These are phyloP conservation scores for Eucalyptus curtisii DNA, from an alignment of 345 rosid species.

Conservation along the genomic window DNA sequence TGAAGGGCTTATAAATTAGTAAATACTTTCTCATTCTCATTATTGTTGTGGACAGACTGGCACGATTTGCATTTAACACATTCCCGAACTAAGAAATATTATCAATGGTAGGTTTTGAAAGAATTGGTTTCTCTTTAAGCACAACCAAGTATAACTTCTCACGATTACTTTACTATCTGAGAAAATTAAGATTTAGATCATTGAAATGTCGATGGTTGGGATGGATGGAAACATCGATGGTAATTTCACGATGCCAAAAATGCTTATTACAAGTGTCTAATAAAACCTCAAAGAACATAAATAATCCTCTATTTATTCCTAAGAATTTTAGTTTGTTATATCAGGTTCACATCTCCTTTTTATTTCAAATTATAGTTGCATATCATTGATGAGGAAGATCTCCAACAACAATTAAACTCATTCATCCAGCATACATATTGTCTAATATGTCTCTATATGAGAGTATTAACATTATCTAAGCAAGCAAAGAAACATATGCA, in stretches of 20 bases:
- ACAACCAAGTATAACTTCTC: too few relatives aligned
- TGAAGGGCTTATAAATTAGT: too few relatives aligned
- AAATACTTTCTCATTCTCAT: too few relatives aligned
- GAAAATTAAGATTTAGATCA: too few relatives aligned
- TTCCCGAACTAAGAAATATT: too few relatives aligned
- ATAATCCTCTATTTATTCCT: neutral
- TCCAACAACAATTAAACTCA: neutral
- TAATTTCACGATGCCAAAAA: neutral
- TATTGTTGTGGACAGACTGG: too few relatives aligned
- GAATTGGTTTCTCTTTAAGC: too few relatives aligned
- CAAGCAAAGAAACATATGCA: neutral
- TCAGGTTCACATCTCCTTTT: neutral
- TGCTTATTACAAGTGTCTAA: neutral
- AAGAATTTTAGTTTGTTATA: neutral
- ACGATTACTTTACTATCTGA: too few relatives aligned
- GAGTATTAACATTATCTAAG: neutral
- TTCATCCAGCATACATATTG: neutral
- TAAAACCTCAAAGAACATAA: neutral
- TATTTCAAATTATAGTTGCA: neutral
- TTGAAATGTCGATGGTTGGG: too few relatives aligned
- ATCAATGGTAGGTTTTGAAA: too few relatives aligned
- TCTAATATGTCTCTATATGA: neutral
- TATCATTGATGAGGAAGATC: neutral
- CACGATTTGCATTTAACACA: too few relatives aligned
- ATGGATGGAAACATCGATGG: neutral